Evolutionary conservation across 768 basidiomycete species (phyloP), one percentile per base, ranked within the genome.

Genomic region (Mycena galericulata): DNA sequence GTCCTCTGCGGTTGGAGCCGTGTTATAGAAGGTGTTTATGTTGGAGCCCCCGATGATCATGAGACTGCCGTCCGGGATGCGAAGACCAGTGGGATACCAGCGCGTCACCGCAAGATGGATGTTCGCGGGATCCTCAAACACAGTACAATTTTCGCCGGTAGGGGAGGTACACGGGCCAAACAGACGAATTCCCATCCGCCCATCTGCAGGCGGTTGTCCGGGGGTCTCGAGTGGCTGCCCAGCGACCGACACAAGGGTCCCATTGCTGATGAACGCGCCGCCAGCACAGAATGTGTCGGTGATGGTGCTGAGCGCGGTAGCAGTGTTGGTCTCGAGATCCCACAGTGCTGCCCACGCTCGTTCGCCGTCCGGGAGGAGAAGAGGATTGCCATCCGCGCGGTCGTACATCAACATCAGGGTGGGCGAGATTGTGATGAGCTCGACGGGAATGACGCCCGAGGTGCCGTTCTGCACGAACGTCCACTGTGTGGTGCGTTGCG

Each of bases 31-130:
- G 2, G 65, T 54, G 41, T 43, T 49, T 10, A 45, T 79, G 76
- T 84, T 81, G 72, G 81, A 83, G n/a, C 83, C 80, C 4, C 81
- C 81, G 68, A 77, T 61, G 32, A 74, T 54, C 72, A 73, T 73
- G 17, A 74, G 71, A 40, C 67, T 69, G 24, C 73, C 73, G 41
- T 74, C 73, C 20, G 66, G 65, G 24, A 75, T 69, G 17, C 75
- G 61, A 8, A 73, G 58, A n/a, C 73, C 68, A 7, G 72, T 69
- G 5, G 76, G 74, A 51, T 77, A 77, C 75, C 76, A 76, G 20
- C 76, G 61, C 34, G 47, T 57, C 24, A 63, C 65, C 27, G 68
- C 66, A 20, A 76, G 66, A 55, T 73, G 75, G 17, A 75, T 62
- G 17, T 67, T 55, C 26, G 2, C 67, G 12, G 74, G 72, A 50